Evolutionary conservation across 257 asterid species (phyloP).

Genomic region (Ballota nigra): DNA sequence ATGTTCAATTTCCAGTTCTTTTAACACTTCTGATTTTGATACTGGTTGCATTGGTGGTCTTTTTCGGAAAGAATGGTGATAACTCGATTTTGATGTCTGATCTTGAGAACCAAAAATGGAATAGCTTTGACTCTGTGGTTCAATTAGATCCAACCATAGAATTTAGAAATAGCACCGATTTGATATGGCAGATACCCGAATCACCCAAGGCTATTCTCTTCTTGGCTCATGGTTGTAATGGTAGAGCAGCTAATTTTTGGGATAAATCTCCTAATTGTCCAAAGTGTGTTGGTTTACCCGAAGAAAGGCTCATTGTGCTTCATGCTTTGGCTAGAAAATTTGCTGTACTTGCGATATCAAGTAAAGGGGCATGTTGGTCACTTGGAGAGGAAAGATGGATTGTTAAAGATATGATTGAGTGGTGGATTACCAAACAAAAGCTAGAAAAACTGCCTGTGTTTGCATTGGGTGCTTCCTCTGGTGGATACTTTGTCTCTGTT

Average conservation of each 20-base stretch:
- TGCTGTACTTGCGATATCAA: slow-evolving; percentile 76
- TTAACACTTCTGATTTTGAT: slow-evolving; percentile 39
- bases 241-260: slow-evolving; percentile 89
- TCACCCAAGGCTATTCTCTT: slow-evolving; percentile 81
- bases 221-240: slow-evolving; percentile 92
- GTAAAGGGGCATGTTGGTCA: slow-evolving; percentile 83
- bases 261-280: slow-evolving; percentile 75
- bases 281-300: slow-evolving; percentile 84
- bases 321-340: slow-evolving; percentile 75
- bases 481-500: slow-evolving; percentile 86
- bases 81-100: slow-evolving; percentile 30
- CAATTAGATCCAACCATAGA: slow-evolving; percentile 59
- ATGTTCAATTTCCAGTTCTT: slow-evolving; percentile 36
- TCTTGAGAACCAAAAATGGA: slow-evolving; percentile 40
- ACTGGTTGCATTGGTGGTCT: slow-evolving; percentile 36
- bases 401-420: slow-evolving; percentile 52
- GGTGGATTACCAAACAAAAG: slow-evolving; percentile 62
- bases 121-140: slow-evolving; percentile 53
- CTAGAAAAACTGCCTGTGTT: slow-evolving; percentile 64
- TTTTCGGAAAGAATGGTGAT: slow-evolving; percentile 40
- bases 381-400: slow-evolving; percentile 56
- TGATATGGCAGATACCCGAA: slow-evolving; percentile 80
- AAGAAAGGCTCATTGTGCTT: slow-evolving; percentile 81
- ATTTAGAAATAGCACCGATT: slow-evolving; percentile 58
- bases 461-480: slow-evolving; percentile 95